phyloP scores from a whole-genome alignment of 257 asterid genomes.

The Primulina huaijiensis region DNA sequence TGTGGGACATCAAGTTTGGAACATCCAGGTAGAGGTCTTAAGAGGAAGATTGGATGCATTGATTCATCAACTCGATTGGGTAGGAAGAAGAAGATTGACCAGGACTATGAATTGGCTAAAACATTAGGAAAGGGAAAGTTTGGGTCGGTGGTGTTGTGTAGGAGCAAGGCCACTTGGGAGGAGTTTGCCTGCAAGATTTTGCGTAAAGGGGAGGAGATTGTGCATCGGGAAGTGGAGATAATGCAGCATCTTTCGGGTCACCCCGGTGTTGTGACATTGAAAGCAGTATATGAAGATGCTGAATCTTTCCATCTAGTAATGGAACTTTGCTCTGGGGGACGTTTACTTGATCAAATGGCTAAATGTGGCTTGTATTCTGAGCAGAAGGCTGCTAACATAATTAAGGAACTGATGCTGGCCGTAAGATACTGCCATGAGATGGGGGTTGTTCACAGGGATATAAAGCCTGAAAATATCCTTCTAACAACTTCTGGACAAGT shows the following conservation, averaged over 20 bases:
- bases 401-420: constrained; percentile 79
- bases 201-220: constrained; percentile 78
- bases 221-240: constrained; percentile 89
- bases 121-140: constrained; percentile 72
- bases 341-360: constrained; percentile 83
- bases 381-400: constrained; percentile 63
- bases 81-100: constrained; percentile 79
- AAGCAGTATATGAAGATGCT: constrained; percentile 76
- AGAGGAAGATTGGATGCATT: constrained; percentile 88
- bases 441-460: constrained; percentile 90
- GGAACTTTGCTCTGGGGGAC: constrained; percentile 87
- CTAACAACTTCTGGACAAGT: constrained; percentile 66
- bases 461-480: constrained; percentile 88
- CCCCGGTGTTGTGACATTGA: constrained; percentile 74
- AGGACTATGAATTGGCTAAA: constrained; percentile 56
- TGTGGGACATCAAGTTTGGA: constrained; percentile 53
- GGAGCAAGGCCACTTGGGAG: constrained; percentile 59
- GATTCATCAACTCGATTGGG: constrained; percentile 75
- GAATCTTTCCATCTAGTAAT: constrained; percentile 78
- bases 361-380: constrained; percentile 60
- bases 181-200: constrained; percentile 82
- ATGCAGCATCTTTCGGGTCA: constrained; percentile 96
- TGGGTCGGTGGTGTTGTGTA: constrained; percentile 73
- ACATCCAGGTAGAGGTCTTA: constrained; percentile 64
- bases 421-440: constrained; percentile 85